Evolutionary conservation across 176 grass and related monocot genomes (phyloP).

Genomic region (Triticum dicoccoides): DNA sequence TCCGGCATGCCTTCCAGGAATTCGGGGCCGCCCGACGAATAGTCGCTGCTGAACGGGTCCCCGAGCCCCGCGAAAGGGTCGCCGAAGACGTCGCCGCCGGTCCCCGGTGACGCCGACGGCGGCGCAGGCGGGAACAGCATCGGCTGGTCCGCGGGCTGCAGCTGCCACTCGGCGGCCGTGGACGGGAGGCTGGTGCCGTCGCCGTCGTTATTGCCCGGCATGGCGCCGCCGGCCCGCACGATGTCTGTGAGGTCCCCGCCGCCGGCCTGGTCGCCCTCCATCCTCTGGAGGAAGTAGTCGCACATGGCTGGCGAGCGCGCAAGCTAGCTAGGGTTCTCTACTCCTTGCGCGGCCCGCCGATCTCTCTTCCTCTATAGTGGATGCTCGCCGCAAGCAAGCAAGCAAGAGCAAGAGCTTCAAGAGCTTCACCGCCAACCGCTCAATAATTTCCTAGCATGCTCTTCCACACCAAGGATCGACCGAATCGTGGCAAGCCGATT

Average conservation of each 20-base stretch:
- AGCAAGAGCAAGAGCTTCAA: background rate
- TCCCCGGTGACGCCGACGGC: background rate
- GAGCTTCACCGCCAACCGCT: background rate
- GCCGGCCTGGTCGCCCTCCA: conserved; percentile 52
- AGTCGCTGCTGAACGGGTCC: conserved; percentile 66
- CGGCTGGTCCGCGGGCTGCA: conserved; percentile 17
- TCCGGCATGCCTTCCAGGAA: conserved; percentile 35
- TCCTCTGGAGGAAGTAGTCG: conserved; percentile 61
- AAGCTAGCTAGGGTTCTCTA: conserved; percentile 30
- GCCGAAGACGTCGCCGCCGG: conserved; percentile 22
- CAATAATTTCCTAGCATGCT: conserved; percentile 23
- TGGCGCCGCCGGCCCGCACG: conserved; percentile 46
- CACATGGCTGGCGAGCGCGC: conserved; percentile 25
- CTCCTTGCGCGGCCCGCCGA: background rate
- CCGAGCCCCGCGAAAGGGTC: conserved; percentile 60
- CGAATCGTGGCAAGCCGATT: background rate
- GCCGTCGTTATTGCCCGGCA: conserved; percentile 4
- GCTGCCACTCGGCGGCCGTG: conserved; percentile 45
- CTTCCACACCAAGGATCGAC: background rate
- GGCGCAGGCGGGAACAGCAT: conserved; percentile 33
- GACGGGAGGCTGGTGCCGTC: conserved; percentile 20
- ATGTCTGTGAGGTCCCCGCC: conserved; percentile 53
- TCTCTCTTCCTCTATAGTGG: conserved; percentile 34
- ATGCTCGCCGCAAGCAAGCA: conserved; percentile 19
- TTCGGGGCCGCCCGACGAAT: conserved; percentile 28